These are phyloP conservation scores for Aspergillus aculeatinus DNA, from an alignment of 2,329 filamentous ascomycete genomes.

Conservation along the genomic window DNA sequence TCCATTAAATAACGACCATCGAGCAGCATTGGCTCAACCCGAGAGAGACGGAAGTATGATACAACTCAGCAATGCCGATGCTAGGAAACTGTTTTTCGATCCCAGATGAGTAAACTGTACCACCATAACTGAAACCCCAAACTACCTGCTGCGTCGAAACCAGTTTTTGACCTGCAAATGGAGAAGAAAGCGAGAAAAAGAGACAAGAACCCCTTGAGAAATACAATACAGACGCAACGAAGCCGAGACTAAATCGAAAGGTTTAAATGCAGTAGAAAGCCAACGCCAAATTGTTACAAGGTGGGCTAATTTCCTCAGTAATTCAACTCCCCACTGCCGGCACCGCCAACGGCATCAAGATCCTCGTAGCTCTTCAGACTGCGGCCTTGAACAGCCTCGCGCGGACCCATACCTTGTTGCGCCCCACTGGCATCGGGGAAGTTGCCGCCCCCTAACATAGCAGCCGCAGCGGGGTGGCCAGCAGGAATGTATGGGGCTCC, in stretches of 20 bases:
- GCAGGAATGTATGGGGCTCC: constrained; percentile 38
- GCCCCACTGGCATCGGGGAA: constrained; percentile 60
- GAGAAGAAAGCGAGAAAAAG: neutral
- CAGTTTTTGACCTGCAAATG: neutral
- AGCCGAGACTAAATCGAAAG: neutral
- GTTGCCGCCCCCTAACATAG: constrained; percentile 45
- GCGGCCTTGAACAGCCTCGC: constrained; percentile 87
- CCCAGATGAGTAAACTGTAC: neutral
- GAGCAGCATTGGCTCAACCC: neutral
- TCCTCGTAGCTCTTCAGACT: constrained; percentile 98
- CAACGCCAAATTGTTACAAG: constrained; percentile 21
- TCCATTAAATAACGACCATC: neutral
- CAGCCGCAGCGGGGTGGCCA: constrained; percentile 42
- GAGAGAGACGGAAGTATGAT: neutral
- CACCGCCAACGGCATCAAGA: constrained; percentile 77
- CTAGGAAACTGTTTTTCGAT: neutral
- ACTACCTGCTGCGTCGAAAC: neutral
- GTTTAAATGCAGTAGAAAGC: neutral
- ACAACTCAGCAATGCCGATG: neutral
- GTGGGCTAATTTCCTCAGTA: constrained; percentile 55
- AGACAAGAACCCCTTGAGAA: neutral
- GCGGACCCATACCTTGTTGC: constrained; percentile 72
- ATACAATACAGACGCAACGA: constrained; percentile 1
- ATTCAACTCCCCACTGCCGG: constrained; percentile 80
- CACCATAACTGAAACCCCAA: neutral